These are phyloP conservation scores for apple (Malus domestica) DNA, from an alignment of 306 rosid genomes.

Conservation along the genomic window DNA sequence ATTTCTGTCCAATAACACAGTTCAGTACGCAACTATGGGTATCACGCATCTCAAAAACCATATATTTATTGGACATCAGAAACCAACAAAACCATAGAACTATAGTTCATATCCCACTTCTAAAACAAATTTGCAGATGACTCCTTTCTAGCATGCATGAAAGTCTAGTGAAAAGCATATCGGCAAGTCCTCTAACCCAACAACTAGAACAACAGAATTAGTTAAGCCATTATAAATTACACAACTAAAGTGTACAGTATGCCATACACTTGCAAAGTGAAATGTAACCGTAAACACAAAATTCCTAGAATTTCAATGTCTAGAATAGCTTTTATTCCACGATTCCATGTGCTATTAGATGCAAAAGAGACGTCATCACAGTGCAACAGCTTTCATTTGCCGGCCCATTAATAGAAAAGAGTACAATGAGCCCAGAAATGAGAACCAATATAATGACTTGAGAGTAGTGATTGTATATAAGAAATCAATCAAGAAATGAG, in stretches of 20 bases:
- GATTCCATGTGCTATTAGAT: neutral
- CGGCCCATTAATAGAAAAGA: neutral
- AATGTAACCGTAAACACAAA: neutral
- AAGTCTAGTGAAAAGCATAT: neutral
- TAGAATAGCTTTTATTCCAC: neutral
- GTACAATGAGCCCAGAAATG: neutral
- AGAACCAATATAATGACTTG: neutral
- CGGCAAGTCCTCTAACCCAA: neutral
- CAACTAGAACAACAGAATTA: neutral
- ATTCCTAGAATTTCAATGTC: neutral
- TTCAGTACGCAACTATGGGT: slow-evolving; percentile 24
- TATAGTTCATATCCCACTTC: neutral
- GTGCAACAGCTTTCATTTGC: neutral
- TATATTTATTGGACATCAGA: neutral
- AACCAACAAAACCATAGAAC: neutral
- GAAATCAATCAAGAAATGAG: neutral
- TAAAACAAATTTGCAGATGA: neutral
- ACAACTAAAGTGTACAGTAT: neutral
- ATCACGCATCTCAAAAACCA: neutral
- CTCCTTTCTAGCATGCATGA: neutral
- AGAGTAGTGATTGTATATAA: neutral
- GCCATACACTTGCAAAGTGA: neutral
- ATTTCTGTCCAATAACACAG: slow-evolving; percentile 45
- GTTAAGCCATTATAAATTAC: neutral
- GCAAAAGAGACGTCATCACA: neutral